These are phyloP conservation scores for Pecoramyces ruminantium DNA, from an alignment of 192 early-diverging fungal genomes.

Conservation along the genomic window DNA sequence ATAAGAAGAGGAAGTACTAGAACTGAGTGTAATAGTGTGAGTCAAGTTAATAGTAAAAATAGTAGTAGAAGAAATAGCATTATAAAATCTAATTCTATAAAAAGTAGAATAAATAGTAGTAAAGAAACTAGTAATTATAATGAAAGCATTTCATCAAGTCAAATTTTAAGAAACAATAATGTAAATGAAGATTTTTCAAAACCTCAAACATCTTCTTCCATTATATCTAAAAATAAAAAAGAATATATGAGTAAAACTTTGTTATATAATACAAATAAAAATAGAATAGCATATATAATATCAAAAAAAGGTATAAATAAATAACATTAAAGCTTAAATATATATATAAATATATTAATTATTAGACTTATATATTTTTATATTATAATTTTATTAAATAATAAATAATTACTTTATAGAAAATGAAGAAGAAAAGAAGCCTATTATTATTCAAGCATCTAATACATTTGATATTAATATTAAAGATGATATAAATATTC, in stretches of 20 bases:
- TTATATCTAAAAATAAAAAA: neutral
- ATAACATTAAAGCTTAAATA: too few species aligned
- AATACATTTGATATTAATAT: neutral
- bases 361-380: too few species aligned
- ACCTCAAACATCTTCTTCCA: neutral
- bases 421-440: neutral
- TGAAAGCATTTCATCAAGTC: too few species aligned
- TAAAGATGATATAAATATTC: neutral
- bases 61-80: neutral
- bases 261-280: neutral
- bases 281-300: neutral
- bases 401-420: too few species aligned
- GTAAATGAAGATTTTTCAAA: neutral
- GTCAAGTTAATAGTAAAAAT: neutral
- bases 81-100: neutral
- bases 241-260: neutral
- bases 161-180: too few species aligned
- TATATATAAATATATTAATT: too few species aligned
- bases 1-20: too few species aligned
- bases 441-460: neutral
- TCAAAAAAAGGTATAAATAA: neutral
- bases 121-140: neutral
- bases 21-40: too few species aligned
- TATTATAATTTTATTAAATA: too few species aligned
- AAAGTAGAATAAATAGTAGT: neutral